Base-by-base conservation (phyloP, 371 early-diverging fungal genomes). In the Rhizopus sp. region DNA sequence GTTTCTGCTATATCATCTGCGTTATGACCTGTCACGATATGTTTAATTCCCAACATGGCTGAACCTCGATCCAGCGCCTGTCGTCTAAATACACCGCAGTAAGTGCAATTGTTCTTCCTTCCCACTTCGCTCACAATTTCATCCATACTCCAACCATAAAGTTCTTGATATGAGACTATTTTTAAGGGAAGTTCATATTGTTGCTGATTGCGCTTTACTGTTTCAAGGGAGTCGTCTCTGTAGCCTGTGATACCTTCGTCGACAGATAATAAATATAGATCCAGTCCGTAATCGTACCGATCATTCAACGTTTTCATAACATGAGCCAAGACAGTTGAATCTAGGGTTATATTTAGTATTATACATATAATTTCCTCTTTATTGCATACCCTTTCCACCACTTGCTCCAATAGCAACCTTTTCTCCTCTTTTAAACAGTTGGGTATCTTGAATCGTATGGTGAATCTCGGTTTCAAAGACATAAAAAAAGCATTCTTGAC, bases 1-100 rank as follows among this genome's bases (percentile, higher is more conserved):
- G 99, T 99, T 75, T 99, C 99, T 15, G 99, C 99, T 60, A 99
- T 93, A 82, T 99, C 99, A 76, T 99, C 99, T 3, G 99, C 99
- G 83, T 99, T 99, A 66, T 99, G 99, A 5, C 99, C 99, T 0
- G 99, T 99, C 5, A 98, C 97, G 65, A 99, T 97, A 69, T 95
- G 97, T 66, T 97, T 88, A 0, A 93, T 96, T 15, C 88, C 86
- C 39, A 98, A 80, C 85, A 93, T 82, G 50, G 87, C 85, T 7
- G 99, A 96, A 7, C 99, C 99, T 49, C 98, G 85, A 64, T 99
- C 99, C 54, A 99, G 77, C 29, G 99, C 99, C 70, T 99, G 98
- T 40, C 99, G 84, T 59, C 99, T 89, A 70, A 99, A 99, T 15
- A 98, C 98, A 44, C 99, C 99, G 68, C 99, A 99, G 67, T 97